Conservation (phyloP, 2,329 filamentous ascomycete species). For the Epichloe scottii region DNA sequence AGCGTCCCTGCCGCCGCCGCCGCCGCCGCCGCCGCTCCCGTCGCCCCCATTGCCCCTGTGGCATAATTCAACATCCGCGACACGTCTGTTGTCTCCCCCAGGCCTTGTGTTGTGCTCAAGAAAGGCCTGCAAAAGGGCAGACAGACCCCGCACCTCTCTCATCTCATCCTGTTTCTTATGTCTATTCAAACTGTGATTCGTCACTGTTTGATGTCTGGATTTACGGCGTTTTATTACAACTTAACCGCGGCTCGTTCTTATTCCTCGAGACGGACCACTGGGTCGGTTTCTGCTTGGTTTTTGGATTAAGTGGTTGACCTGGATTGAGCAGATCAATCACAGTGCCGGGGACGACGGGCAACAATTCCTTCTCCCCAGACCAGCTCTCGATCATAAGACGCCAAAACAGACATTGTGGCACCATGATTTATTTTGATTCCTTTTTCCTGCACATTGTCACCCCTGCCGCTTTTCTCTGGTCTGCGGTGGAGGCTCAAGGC, state of each 20-base stretch:
- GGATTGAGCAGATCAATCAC: neutral
- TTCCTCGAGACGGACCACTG: neutral
- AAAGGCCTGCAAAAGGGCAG: neutral
- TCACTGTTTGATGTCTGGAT: conserved; percentile 12
- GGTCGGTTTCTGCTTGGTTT: neutral
- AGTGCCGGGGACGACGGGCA: neutral
- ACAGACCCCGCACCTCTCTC: conserved; percentile 4
- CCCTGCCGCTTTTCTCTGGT: neutral
- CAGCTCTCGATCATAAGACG: neutral
- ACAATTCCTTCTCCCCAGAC: neutral
- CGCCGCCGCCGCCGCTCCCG: conserved; percentile 27
- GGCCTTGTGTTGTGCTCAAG: neutral
- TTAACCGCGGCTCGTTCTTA: neutral
- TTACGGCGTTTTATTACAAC: conserved; percentile 12
- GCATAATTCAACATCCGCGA: conserved; percentile 16
- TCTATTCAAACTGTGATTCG: conserved; percentile 16
- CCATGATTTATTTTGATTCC: neutral
- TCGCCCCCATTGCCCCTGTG: conserved; percentile 32
- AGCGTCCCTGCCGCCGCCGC: conserved; percentile 21
- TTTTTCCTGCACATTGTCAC: neutral
- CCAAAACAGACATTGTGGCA: neutral
- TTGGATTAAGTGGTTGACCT: neutral
- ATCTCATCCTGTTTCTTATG: conserved; percentile 6
- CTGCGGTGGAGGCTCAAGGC: neutral
- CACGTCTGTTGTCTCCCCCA: conserved; percentile 8